Evolutionary conservation across 2,329 filamentous ascomycete genomes (phyloP), one percentile per base, ranked within the genome.

Genomic region (Seiridium cupressi): DNA sequence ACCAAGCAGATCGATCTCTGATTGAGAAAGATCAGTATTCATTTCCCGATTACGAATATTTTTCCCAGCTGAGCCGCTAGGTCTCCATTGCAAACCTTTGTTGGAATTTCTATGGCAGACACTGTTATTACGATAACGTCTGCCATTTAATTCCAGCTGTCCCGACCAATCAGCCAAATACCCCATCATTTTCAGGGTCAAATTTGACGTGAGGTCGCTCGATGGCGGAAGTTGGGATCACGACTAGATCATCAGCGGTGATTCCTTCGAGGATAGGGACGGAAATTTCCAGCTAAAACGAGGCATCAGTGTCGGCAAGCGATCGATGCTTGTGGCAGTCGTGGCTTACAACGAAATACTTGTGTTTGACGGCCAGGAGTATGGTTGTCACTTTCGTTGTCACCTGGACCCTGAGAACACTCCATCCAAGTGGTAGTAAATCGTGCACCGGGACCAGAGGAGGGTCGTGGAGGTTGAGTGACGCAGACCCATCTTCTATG

Each of bases 401-500:
- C n/a, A 63, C 53, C 34, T 59, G 46, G 60, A 63, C 62, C 7
- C 63, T 55, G n/a, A 63, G 42, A 5, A 65, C 60, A 13, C 31
- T 44, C 63, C 63, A 65, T 1, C 63, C 63, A 3, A 64, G 51
- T 2, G 63, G 60, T 0, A 62, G 63, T 53, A 65, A 49, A 38
- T 65, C 63, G 13, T 65, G 62, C 7, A 62, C 58, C 5, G 58
- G 34, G 5, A 62, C 62, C 10, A 54, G 59, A 3, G 55, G 62
- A 6, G 63, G 44, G 26, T 63, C 51, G n/a, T 57, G 26, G 4
- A 64, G 56, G 32, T 65, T 77, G 9, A 59, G 40, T 36, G 47
- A 51, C 35, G 32, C 49, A 3, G 31, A n/a, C 4, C 36, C 10
- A 4, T 44, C 36, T n/a, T 38, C 55, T 26, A 26, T 26, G 2